These are phyloP conservation scores for Halophytophthora polymorphica DNA, from an alignment of 352 stramenopile species.

Conservation along the genomic window DNA sequence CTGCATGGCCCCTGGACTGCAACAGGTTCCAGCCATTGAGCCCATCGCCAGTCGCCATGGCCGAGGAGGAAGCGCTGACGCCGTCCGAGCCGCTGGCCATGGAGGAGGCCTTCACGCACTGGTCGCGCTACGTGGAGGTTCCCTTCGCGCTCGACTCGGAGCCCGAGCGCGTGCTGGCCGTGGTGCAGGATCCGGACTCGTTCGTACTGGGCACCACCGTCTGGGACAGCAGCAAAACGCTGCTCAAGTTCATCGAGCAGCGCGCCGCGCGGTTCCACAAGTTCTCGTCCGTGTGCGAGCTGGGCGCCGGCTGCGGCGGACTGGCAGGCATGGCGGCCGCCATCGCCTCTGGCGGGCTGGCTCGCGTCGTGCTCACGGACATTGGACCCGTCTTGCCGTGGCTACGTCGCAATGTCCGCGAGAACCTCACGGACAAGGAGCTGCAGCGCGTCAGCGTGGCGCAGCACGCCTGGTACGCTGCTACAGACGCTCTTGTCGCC, in stretches of 20 bases:
- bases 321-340: conserved; percentile 72
- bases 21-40: conserved; percentile 1
- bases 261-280: conserved; percentile 39
- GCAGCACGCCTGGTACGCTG: conserved; percentile 47
- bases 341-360: conserved; percentile 55
- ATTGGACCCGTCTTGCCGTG: conserved; percentile 74
- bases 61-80: conserved; percentile 55
- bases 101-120: conserved; percentile 78
- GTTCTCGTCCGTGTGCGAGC: conserved; percentile 69
- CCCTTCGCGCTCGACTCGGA: conserved; percentile 20
- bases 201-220: conserved; percentile 82
- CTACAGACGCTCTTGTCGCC: background rate
- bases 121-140: conserved; percentile 72
- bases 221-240: conserved; percentile 84
- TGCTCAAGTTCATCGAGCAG: conserved; percentile 85
- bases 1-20: conserved; percentile 6
- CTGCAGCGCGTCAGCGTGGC: conserved; percentile 51
- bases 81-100: conserved; percentile 57
- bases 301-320: conserved; percentile 68
- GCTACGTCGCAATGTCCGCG: conserved; percentile 67
- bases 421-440: conserved; percentile 63
- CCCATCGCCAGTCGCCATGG: conserved; percentile 30
- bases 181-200: conserved; percentile 76
- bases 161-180: conserved; percentile 37
- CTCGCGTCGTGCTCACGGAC: conserved; percentile 72